These are phyloP conservation scores for Amylocarpus encephaloides DNA, from an alignment of 2,329 filamentous ascomycete species.

Conservation along the genomic window DNA sequence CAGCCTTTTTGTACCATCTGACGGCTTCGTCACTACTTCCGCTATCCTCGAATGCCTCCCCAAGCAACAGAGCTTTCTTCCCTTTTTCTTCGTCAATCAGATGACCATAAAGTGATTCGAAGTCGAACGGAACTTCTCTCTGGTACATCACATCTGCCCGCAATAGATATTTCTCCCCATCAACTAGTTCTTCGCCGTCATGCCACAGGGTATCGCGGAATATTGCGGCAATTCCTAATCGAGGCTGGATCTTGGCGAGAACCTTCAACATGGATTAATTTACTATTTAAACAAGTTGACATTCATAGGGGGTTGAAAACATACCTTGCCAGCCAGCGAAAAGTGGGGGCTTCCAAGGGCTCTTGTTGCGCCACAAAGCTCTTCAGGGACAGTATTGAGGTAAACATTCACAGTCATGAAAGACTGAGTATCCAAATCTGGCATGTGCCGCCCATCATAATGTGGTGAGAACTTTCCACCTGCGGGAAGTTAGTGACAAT, in stretches of 20 bases:
- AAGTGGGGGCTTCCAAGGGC: neutral
- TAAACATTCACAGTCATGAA: constrained; percentile 21
- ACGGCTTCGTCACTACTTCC: neutral
- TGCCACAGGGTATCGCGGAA: constrained; percentile 18
- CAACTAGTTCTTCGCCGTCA: constrained; percentile 14
- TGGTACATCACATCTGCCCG: constrained; percentile 19
- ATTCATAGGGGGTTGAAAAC: no score
- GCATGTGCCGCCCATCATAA: constrained; percentile 11
- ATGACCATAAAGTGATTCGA: neutral
- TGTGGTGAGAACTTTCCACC: constrained; percentile 18
- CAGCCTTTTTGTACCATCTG: constrained; percentile 4
- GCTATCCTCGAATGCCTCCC: constrained; percentile 3
- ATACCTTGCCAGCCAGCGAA: no score
- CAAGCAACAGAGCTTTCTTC: neutral
- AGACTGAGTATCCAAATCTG: constrained; percentile 5
- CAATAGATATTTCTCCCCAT: constrained; percentile 14
- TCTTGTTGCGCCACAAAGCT: constrained; percentile 12
- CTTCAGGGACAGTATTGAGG: constrained; percentile 6
- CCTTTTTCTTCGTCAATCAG: neutral
- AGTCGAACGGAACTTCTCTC: constrained; percentile 12
- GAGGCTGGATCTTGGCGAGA: constrained; percentile 7
- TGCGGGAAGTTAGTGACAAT: neutral
- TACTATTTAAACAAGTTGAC: neutral
- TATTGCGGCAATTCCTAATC: constrained; percentile 7
- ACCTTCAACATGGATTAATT: neutral